A percentile compares a stretch with the other conserved stretches of the same genome.
These are phyloP conservation scores for Tylopilus plumbeoviolaceoides DNA, from an alignment of 768 basidiomycete species.

Conservation along the genomic window DNA sequence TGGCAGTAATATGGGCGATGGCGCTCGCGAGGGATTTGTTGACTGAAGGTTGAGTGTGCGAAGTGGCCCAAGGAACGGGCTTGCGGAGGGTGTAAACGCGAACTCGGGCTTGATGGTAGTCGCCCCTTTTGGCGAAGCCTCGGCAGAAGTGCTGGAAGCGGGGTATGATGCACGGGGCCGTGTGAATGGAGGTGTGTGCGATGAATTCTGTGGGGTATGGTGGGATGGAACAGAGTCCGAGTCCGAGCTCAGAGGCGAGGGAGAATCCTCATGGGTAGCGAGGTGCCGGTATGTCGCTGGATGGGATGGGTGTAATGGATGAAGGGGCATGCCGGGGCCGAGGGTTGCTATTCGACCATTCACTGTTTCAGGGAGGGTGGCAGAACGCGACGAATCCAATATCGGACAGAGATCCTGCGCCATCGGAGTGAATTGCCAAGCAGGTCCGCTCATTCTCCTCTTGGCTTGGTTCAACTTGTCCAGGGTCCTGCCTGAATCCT, in stretches of 20 bases:
- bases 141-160: conserved; percentile 24
- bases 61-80: conserved; percentile 76
- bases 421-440: conserved; percentile 48
- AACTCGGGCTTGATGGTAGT: conserved; percentile 32
- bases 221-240: conserved; percentile 42
- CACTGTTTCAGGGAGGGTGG: conserved; percentile 11
- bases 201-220: conserved; percentile 25
- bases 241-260: conserved; percentile 69
- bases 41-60: conserved; percentile 74
- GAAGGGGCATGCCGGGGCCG: conserved; percentile 27
- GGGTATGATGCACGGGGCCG: conserved; percentile 27
- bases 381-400: conserved; percentile 16
- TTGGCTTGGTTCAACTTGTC: conserved; percentile 29
- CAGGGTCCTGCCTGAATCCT: conserved; percentile 22
- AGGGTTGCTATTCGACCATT: conserved; percentile 17
- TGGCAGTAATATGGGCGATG: conserved; percentile 67
- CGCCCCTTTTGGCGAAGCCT: conserved; percentile 24
- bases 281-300: conserved; percentile 31
- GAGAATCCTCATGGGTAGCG: conserved; percentile 53
- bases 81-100: conserved; percentile 64
- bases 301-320: conserved; percentile 40
- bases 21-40: conserved; percentile 62
- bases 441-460: conserved; percentile 53
- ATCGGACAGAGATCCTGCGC: conserved; percentile 30
- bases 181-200: conserved; percentile 22